Percentiles rank a stretch among this genome's conserved stretches.
phyloP scores from a whole-genome alignment of 495 filamentous ascomycete genomes.

The Penicillium samsonianum region DNA sequence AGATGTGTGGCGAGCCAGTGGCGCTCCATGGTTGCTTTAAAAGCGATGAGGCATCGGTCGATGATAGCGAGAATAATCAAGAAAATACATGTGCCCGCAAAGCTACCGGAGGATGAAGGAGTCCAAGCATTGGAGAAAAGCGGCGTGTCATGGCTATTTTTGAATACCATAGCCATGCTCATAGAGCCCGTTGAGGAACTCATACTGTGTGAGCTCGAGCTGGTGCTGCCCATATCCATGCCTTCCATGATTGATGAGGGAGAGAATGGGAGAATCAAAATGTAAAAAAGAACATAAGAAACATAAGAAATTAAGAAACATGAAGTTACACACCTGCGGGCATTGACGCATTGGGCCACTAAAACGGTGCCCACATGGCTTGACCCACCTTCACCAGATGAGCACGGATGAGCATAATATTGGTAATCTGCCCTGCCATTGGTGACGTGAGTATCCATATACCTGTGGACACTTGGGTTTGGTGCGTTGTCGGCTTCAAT shows the following conservation, averaged over 20 bases:
- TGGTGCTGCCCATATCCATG: constrained; percentile 19
- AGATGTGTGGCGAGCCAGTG: constrained; percentile 64
- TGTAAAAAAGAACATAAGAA: neutral
- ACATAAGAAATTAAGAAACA: neutral
- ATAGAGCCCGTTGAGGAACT: constrained; percentile 20
- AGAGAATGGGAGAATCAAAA: constrained; percentile 4
- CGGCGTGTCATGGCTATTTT: constrained; percentile 62
- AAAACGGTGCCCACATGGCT: constrained; percentile 3
- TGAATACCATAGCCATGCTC: constrained; percentile 57
- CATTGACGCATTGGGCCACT: constrained; percentile 3
- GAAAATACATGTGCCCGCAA: constrained; percentile 87
- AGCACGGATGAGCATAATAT: constrained; percentile 20
- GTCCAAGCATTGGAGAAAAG: constrained; percentile 77
- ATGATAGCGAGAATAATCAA: constrained; percentile 70
- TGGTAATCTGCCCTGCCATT: constrained; percentile 13
- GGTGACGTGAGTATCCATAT: neutral
- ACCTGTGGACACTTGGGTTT: no score
- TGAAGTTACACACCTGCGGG: neutral
- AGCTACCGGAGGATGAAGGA: constrained; percentile 63
- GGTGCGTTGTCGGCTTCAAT: neutral
- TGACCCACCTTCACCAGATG: neutral
- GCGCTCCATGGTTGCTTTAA: constrained; percentile 58
- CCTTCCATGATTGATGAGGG: constrained; percentile 15
- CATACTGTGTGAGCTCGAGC: constrained; percentile 11
- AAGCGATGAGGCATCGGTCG: constrained; percentile 67